Base-by-base conservation (phyloP, 176 grass and related monocot genomes). In the Coix lacrymajobi region DNA sequence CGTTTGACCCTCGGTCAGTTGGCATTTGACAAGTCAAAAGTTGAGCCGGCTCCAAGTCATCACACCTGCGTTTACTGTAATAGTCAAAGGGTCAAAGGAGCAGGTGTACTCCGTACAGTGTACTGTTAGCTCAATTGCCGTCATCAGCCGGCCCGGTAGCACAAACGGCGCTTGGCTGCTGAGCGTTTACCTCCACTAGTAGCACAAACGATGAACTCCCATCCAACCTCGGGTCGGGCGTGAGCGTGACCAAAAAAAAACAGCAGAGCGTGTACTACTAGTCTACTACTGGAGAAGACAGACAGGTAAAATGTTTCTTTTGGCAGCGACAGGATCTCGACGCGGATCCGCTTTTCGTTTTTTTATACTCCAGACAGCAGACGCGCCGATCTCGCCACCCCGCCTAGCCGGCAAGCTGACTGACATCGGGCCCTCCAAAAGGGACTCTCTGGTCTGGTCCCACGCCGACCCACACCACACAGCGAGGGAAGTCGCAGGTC, bases 241-340 rank as follows among this genome's bases (percentile, higher is more conserved):
- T 57, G 54, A 57, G n/a, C n/a, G n/a, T n/a, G n/a, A n/a, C n/a
- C 48, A 65, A 33, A 30, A 65, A 65, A 24, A 36, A 36, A 3
- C 36, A 37, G 15, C 45, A 16, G 14, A 48, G 14, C 15, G n/a
- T n/a, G n/a, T n/a, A n/a, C n/a, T n/a, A n/a, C n/a, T n/a, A n/a
- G n/a, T n/a, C n/a, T n/a, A n/a, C n/a, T n/a, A n/a, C n/a, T n/a
- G n/a, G n/a, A n/a, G n/a, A n/a, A n/a, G n/a, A n/a, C n/a, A n/a
- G n/a, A 17, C 15, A 52, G 20, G 6, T 54, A 22, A 54, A 79
- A 73, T 67, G 31, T 74, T 68, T 80, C 28, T 83, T 80, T 61
- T 49, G 44, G 63, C 25, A 2, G 63, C 77, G 82, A 70, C 87
- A 89, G 77, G 76, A 88, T 84, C 87, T 80, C 15, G 36, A 16